These are phyloP conservation scores for Phytophthora cryptogea DNA, from an alignment of 352 stramenopile species.

Conservation along the genomic window DNA sequence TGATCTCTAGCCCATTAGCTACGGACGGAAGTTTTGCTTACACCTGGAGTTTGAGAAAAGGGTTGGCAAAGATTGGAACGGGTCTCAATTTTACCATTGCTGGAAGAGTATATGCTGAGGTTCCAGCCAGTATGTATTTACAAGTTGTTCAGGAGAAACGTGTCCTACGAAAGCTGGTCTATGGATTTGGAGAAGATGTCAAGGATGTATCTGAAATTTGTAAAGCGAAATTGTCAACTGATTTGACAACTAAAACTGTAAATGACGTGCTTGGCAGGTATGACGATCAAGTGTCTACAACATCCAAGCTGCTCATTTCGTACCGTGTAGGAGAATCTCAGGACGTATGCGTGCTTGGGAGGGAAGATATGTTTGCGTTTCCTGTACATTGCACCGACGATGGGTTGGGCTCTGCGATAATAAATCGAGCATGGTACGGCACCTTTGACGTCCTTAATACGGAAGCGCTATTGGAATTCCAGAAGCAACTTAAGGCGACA, in stretches of 20 bases:
- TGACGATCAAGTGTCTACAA: neutral
- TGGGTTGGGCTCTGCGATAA: conserved; percentile 2
- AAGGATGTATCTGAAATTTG: conserved; percentile 43
- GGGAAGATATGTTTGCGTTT: conserved; percentile 37
- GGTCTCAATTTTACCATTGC: conserved; percentile 73
- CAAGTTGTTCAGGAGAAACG: conserved; percentile 25
- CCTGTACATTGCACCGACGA: neutral
- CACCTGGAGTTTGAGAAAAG: conserved; percentile 48
- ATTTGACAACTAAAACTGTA: conserved; percentile 12
- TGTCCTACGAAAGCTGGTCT: conserved; percentile 32
- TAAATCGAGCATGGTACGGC: conserved; percentile 55
- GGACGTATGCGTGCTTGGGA: conserved; percentile 28
- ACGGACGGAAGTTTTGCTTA: conserved; percentile 76
- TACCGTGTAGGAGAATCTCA: conserved; percentile 24
- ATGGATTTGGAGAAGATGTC: conserved; percentile 36
- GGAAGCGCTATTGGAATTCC: conserved; percentile 32
- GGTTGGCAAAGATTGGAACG: conserved; percentile 70
- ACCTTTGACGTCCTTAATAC: conserved; percentile 48
- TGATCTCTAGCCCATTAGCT: conserved; percentile 37
- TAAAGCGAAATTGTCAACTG: conserved; percentile 5
- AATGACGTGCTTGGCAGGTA: conserved; percentile 24
- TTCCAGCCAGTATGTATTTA: conserved; percentile 36
- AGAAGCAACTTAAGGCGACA: conserved; percentile 17
- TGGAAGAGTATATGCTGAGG: conserved; percentile 63
- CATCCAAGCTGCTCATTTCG: conserved; percentile 33